These are phyloP conservation scores for Clitopilus hobsonii DNA, from an alignment of 768 basidiomycete species.

Conservation along the genomic window DNA sequence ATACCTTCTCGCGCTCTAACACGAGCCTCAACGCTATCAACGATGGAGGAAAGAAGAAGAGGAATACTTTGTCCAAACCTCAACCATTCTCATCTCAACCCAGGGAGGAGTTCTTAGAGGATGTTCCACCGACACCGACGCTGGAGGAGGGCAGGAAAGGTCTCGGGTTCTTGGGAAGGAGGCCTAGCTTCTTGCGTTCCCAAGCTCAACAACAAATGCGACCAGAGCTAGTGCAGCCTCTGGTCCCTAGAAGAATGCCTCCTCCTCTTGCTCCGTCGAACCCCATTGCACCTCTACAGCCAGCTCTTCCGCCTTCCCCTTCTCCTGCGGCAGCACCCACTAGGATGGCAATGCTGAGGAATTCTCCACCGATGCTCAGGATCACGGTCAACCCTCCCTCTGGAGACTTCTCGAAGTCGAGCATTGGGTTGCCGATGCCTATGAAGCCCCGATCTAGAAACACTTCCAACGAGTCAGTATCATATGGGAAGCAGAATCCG, in stretches of 20 bases:
- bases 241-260: not conserved
- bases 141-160: not conserved
- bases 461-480: not conserved
- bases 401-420: conserved; percentile 15
- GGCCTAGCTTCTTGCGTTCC: not conserved
- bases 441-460: conserved; percentile 11
- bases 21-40: no score
- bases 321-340: conserved; percentile 5
- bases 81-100: not conserved
- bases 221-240: not conserved
- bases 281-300: conserved; percentile 18
- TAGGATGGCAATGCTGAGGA: conserved; percentile 11
- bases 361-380: conserved; percentile 31
- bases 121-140: not conserved
- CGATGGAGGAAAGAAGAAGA: not conserved
- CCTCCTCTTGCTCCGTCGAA: not conserved
- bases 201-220: not conserved
- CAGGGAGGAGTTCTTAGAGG: not conserved
- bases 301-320: conserved; percentile 15
- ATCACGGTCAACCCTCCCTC: conserved; percentile 40
- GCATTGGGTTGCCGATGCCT: not conserved
- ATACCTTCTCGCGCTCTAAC: no score
- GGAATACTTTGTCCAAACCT: not conserved
- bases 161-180: not conserved
- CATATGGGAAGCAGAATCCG: not conserved